Base-by-base conservation (phyloP, 106 monocot species). In the Posidonia australis region DNA sequence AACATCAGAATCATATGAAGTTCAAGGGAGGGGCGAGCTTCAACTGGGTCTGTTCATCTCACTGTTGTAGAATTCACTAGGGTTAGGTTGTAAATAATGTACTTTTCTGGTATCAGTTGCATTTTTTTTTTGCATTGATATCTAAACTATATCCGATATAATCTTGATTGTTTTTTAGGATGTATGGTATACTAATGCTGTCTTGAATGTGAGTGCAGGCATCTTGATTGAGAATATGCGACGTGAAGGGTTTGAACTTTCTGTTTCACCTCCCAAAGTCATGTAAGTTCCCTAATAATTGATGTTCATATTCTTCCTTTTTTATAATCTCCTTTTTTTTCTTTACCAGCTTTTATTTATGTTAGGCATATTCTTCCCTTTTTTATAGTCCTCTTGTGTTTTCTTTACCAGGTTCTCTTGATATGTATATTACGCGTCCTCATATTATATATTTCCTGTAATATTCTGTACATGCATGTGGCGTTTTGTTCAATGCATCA, bases 161-260 rank as follows among this genome's bases (percentile, higher is more conserved):
- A n/a, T n/a, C n/a, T n/a, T n/a, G n/a, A n/a, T n/a, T n/a, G n/a
- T n/a, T n/a, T n/a, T n/a, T n/a, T n/a, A n/a, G n/a, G n/a, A n/a
- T n/a, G n/a, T n/a, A n/a, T n/a, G n/a, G n/a, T n/a, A n/a, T 42
- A 29, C 23, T 49, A 46, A 24, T 48, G 16, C 18, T 9, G 43
- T 17, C 13, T 42, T 20, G 41, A n/a, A 10, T 43, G 31, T 41
- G 67, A 20, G 54, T 64, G 16, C 68, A 98, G 96, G 96, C 67
- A 99, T 91, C 29, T 83, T 99, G 60, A 99, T 99, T 52, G 98
- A 99, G 63, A 99, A 99, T 76, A 99, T 99, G 98, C 82, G 98
- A 66, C 91, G 98, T 32, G 98, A 99, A 79, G 87, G 85, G 25
- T 99, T 99, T 88, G 98, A 91, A 76, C 83, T 98, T 30, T 98